Evolutionary conservation across 306 rosid species (phyloP), one percentile per base, ranked within the genome.

Genomic region (Cicer chorassanicum): DNA sequence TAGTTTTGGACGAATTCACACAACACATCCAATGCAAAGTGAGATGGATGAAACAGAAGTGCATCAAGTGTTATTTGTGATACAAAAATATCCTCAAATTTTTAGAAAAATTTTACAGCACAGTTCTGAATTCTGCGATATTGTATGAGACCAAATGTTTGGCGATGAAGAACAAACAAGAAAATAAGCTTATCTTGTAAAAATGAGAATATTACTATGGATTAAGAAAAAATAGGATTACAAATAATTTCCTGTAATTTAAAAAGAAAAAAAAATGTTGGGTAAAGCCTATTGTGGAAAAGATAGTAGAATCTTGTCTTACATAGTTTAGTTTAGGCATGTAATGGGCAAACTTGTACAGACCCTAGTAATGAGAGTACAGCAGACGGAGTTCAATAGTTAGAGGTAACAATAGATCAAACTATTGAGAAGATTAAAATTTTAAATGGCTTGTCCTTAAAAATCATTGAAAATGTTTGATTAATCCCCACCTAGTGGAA

Each of bases 131-230:
- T 29, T 45, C 4, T 51, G 8, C 2, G 36, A 24, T 65, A 5
- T 19, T 45, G 72, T 68, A 46, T 68, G 24, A 5, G 43, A 68
- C 1, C 6, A 68, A 68, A 68, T 68, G 73, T 45, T 21, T 38
- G 73, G 29, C 3, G 2, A 24, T n/a, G 34, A 49, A 44, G 16
- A 45, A 19, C 40, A 8, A 19, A 44, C 39, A 44, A 44, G 11
- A 66, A 44, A 66, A 44, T 18, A 43, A 16, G 11, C 41, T 44
- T 6, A 66, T 66, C 39, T 66, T 11, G 55, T 44, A 66, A 19
- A 41, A 6, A 18, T 65, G 34, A 65, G 53, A 65, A 42, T 15
- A 9, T 65, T 43, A 65, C 15, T 15, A 45, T 19, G 40, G 18
- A 66, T 66, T 6, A 11, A 41, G 16, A 6, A 38, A 16, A 41